Evolutionary conservation across 768 basidiomycete species (phyloP).

Genomic region (Tulasnella sp.): DNA sequence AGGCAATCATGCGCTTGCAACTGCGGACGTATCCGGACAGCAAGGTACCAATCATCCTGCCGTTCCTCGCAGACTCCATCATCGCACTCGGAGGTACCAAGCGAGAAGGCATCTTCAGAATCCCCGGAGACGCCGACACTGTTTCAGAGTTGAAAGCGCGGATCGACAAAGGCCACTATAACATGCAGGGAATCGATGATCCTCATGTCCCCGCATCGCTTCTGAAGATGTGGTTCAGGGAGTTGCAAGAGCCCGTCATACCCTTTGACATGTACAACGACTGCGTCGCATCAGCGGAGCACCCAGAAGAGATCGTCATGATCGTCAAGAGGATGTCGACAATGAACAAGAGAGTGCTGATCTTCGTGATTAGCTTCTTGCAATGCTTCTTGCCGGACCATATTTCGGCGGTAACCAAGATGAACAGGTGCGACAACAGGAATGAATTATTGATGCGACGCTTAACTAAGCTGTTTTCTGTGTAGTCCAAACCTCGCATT

Average conservation of each 20-base stretch:
- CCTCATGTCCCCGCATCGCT: slow-evolving; percentile 83
- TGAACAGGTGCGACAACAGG: slow-evolving; percentile 2
- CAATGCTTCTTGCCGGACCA: slow-evolving; percentile 78
- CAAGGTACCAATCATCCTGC: slow-evolving; percentile 84
- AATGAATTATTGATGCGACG: background rate
- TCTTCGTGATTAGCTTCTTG: slow-evolving; percentile 84
- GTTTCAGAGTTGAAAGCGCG: slow-evolving; percentile 81
- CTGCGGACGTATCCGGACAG: slow-evolving; percentile 74
- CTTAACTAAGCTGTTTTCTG: slow-evolving; percentile 16
- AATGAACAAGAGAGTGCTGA: slow-evolving; percentile 72
- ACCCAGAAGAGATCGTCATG: slow-evolving; percentile 56
- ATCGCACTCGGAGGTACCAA: slow-evolving; percentile 76
- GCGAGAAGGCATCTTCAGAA: slow-evolving; percentile 84
- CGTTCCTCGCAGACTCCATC: slow-evolving; percentile 87
- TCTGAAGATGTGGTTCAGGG: slow-evolving; percentile 87
- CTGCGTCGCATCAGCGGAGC: slow-evolving; percentile 51
- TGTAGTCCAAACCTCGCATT: slow-evolving; percentile 56
- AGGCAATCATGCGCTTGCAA: slow-evolving; percentile 72
- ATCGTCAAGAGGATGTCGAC: slow-evolving; percentile 72
- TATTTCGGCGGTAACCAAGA: slow-evolving; percentile 51
- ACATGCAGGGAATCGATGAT: slow-evolving; percentile 76
- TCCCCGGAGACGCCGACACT: slow-evolving; percentile 81
- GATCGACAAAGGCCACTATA: slow-evolving; percentile 86
- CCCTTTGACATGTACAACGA: slow-evolving; percentile 89
- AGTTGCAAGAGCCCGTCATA: slow-evolving; percentile 83